phyloP scores from a whole-genome alignment of 2,329 filamentous ascomycete species.

The Dactylellina drechsleri region DNA sequence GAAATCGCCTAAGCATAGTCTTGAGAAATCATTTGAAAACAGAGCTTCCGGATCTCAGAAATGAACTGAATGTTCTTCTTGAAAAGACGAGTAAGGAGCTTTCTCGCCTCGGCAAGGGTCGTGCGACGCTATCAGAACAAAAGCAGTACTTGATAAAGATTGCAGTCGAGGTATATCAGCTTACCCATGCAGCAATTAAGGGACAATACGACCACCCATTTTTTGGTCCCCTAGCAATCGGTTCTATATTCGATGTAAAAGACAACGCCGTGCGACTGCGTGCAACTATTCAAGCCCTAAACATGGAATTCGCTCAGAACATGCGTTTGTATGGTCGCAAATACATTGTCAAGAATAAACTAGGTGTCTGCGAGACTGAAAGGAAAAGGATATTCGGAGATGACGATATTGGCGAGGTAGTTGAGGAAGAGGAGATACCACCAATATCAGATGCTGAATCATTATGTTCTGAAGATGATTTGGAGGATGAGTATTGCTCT shows the following conservation, averaged over 20 bases:
- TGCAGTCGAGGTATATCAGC: constrained; percentile 60
- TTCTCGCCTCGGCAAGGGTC: constrained; percentile 42
- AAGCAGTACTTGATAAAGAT: constrained; percentile 57
- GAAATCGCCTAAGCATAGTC: constrained; percentile 15
- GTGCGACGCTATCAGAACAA: constrained; percentile 55
- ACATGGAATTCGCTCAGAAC: constrained; percentile 59
- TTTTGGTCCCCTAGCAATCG: constrained; percentile 10
- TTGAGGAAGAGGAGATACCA: too few relatives aligned
- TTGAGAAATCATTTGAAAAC: constrained; percentile 11
- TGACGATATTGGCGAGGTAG: not conserved
- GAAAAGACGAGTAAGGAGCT: constrained; percentile 7
- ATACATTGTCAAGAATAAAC: constrained; percentile 5
- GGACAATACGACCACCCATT: constrained; percentile 12
- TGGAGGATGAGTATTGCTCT: too few relatives aligned
- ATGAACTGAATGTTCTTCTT: constrained; percentile 13
- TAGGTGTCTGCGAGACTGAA: not conserved
- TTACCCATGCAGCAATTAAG: constrained; percentile 58
- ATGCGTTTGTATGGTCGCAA: constrained; percentile 58
- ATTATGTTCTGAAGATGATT: too few relatives aligned
- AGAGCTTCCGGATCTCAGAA: constrained; percentile 22
- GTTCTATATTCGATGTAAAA: not conserved
- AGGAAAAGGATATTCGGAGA: constrained; percentile 1
- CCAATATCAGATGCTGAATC: too few relatives aligned
- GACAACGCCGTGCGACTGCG: constrained; percentile 1
- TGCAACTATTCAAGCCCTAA: constrained; percentile 59